Conservation (phyloP, 2,329 filamentous ascomycete species). For the Hortaea sp. region DNA sequence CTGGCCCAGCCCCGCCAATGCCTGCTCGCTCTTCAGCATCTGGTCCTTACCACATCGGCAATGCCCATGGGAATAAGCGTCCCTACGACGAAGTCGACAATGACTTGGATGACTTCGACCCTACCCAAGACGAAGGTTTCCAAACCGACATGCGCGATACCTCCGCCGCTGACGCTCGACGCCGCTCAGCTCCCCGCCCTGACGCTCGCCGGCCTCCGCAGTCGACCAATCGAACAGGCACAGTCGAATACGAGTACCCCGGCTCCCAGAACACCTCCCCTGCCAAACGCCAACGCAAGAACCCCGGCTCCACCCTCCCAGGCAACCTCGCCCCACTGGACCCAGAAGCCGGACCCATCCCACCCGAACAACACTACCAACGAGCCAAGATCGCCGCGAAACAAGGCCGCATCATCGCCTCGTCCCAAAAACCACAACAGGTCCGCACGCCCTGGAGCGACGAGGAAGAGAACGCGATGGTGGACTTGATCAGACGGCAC, state of each 20-base stretch:
- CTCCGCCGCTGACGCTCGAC: conserved; percentile 22
- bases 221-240: background rate
- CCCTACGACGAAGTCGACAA: conserved; percentile 20
- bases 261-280: background rate
- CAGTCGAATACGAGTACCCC: conserved; percentile 1
- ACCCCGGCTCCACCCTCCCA: conserved; percentile 22
- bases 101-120: conserved; percentile 19
- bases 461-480: conserved; percentile 32
- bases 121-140: conserved; percentile 36
- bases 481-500: conserved; percentile 37
- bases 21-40: conserved; percentile 3
- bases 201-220: background rate
- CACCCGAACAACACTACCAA: conserved; percentile 6
- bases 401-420: conserved; percentile 11
- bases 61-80: conserved; percentile 10
- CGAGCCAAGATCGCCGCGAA: conserved; percentile 14
- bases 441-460: conserved; percentile 25
- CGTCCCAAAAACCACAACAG: conserved; percentile 8
- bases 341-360: conserved; percentile 4
- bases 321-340: conserved; percentile 6
- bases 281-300: conserved; percentile 20
- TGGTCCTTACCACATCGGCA: conserved; percentile 1
- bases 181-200: conserved; percentile 11
- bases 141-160: conserved; percentile 28
- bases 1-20: conserved; percentile 5